Evolutionary conservation across 345 rosid species (phyloP).

Genomic region (Adansonia digitata): DNA sequence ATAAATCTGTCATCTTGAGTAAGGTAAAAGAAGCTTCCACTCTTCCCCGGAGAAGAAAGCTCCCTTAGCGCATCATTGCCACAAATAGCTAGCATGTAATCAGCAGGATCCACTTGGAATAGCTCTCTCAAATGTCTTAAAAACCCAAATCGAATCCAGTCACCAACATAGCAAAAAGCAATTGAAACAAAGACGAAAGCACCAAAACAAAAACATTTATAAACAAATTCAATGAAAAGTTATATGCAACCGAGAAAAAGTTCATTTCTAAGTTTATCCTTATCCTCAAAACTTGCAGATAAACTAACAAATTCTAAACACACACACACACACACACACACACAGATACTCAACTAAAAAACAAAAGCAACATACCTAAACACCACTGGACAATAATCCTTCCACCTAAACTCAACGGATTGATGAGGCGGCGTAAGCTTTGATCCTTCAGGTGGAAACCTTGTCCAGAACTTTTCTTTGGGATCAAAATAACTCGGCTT

Average conservation of each 20-base stretch:
- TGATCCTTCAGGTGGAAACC: slow-evolving; percentile 93
- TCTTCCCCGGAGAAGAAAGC: slow-evolving; percentile 96
- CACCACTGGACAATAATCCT: slow-evolving; percentile 93
- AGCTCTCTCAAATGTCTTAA: slow-evolving; percentile 75
- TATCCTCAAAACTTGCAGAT: background rate
- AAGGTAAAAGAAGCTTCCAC: slow-evolving; percentile 96
- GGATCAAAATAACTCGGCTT: slow-evolving; percentile 83
- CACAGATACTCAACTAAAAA: background rate
- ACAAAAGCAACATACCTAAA: slow-evolving; percentile 49
- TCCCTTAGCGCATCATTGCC: slow-evolving; percentile 93
- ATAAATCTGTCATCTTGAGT: slow-evolving; percentile 98
- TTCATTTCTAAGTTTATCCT: background rate
- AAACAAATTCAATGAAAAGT: background rate
- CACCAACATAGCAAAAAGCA: slow-evolving; percentile 6
- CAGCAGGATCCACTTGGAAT: slow-evolving; percentile 87
- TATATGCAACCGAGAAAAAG: background rate
- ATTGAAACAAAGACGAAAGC: background rate
- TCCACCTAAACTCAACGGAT: slow-evolving; percentile 90
- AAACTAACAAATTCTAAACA: no score
- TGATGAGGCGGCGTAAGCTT: slow-evolving; percentile 92
- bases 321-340: no score
- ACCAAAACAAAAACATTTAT: background rate
- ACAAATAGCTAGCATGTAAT: slow-evolving; percentile 94
- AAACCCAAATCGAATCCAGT: slow-evolving; percentile 13
- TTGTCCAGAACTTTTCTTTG: slow-evolving; percentile 94